Evolutionary conservation across 2,329 filamentous ascomycete genomes (phyloP).

Genomic region (Claviceps pazoutovae): DNA sequence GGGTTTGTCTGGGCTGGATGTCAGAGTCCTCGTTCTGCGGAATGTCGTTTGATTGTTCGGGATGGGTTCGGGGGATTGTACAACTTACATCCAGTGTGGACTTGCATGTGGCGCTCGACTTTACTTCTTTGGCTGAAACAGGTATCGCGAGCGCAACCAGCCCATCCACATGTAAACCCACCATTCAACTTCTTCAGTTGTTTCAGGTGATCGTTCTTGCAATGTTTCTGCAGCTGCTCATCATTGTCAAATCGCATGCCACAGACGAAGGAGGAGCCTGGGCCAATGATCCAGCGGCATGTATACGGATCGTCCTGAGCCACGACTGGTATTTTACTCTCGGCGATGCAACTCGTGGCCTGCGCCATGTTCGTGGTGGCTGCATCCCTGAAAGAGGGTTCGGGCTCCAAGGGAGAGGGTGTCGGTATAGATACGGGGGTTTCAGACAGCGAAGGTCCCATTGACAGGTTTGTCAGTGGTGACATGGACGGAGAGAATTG

Average conservation of each 20-base stretch:
- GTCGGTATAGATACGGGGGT: constrained; percentile 7
- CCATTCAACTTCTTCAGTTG: constrained; percentile 26
- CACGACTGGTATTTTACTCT: constrained; percentile 9
- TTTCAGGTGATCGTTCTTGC: constrained; percentile 35
- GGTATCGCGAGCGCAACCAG: constrained; percentile 36
- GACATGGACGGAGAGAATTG: constrained; percentile 12
- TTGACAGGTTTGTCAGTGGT: constrained; percentile 12
- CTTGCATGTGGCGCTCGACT: constrained; percentile 50
- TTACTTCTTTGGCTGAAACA: constrained; percentile 48
- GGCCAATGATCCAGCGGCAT: constrained; percentile 20
- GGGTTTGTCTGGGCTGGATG: constrained; percentile 36
- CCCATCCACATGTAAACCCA: constrained; percentile 43
- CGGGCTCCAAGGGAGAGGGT: constrained; percentile 13
- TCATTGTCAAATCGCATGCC: constrained; percentile 25
- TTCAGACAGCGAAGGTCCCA: constrained; percentile 11
- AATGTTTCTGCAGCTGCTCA: constrained; percentile 40
- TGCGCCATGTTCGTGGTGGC: not conserved
- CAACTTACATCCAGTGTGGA: constrained; percentile 46
- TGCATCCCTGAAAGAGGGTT: constrained; percentile 5
- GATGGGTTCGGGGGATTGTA: too few relatives aligned
- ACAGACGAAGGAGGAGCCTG: constrained; percentile 13
- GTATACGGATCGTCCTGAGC: constrained; percentile 13
- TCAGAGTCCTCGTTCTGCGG: not conserved
- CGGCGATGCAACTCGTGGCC: not conserved
- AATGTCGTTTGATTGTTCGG: too few relatives aligned